A percentile compares a stretch with the other conserved stretches of the same genome.
Evolutionary conservation across 345 rosid species (phyloP).

Genomic region (Arabidopsis arenosa): DNA sequence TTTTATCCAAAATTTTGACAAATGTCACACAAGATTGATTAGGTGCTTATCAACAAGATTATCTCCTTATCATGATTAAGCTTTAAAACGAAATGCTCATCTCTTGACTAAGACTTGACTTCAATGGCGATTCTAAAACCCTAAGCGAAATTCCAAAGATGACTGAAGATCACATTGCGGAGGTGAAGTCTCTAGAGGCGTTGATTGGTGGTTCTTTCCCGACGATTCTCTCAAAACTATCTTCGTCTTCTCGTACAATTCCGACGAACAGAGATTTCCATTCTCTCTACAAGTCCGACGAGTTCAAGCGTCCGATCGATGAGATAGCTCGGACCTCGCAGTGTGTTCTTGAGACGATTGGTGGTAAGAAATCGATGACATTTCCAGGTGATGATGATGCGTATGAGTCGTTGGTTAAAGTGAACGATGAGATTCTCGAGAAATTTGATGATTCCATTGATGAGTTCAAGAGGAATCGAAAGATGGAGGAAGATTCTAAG

Average conservation of each 20-base stretch:
- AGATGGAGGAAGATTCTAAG: conserved; percentile 49
- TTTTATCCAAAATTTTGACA: background rate
- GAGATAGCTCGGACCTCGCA: conserved; percentile 50
- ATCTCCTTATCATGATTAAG: background rate
- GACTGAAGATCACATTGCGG: conserved; percentile 20
- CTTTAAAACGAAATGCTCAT: background rate
- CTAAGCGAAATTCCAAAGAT: conserved; percentile 6
- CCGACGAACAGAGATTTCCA: conserved; percentile 72
- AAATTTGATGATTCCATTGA: conserved; percentile 56
- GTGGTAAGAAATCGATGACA: conserved; percentile 42
- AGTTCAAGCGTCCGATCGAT: conserved; percentile 61
- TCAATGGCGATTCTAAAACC: conserved; percentile 23
- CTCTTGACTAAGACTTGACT: background rate
- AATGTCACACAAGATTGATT: background rate
- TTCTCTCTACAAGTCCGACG: conserved; percentile 63
- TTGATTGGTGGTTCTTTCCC: conserved; percentile 50
- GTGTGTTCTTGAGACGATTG: conserved; percentile 59
- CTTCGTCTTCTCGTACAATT: conserved; percentile 53
- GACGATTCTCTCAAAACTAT: conserved; percentile 54
- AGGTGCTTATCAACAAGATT: background rate
- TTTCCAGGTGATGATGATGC: conserved; percentile 52
- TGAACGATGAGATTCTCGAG: conserved; percentile 64
- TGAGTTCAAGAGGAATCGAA: conserved; percentile 51
- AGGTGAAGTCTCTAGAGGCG: conserved; percentile 45
- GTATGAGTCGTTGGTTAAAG: conserved; percentile 66